Evolutionary conservation across 2,329 filamentous ascomycete genomes (phyloP), one percentile per base, ranked within the genome.

Genomic region (Cordyceps cateniannulata): DNA sequence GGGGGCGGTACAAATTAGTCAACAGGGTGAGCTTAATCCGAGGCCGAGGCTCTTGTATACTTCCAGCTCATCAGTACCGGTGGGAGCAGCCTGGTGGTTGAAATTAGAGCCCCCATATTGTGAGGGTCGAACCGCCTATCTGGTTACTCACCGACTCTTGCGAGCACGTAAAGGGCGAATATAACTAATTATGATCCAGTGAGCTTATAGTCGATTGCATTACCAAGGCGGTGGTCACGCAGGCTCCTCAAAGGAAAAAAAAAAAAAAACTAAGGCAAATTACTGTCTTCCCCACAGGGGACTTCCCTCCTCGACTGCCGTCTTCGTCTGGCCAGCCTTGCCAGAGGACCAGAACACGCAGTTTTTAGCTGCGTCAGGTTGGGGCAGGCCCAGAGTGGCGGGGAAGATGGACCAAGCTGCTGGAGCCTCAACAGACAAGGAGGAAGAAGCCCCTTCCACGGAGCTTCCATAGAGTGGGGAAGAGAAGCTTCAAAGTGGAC

Each of bases 401-500:
- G 49, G 50, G 50, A 20, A 5, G 16, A 22, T 35, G 20, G 25
- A 35, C 50, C 32, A 7, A n/a, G 20, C 32, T 40, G 50, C 16
- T 29, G 40, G 40, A 47, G 40, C 18, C 40, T 45, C 25, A 22
- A 29, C 6, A 3, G 24, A 38, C 14, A 38, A 3, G 16, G n/a
- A 40, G 27, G 14, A 24, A 35, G 35, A 32, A 47, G 18, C 42
- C 3, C 9, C 55, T 59, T 59, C 55, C 45, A 59, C 24, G 32
- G 47, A 3, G 45, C 55, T 59, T 59, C 55, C 47, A 59, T 50
- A 40, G 47, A 59, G 55, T 59, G 55, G 55, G 16, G 55, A 44
- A 27, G 20, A 44, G 29, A 48, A 50, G 29, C 35, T 27, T 57
- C 44, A 47, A 47, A 51, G 55, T 59, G 55, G 55, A 50, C 55